These are phyloP conservation scores for Globisporangium rhizosaccharum DNA, from an alignment of 352 stramenopile genomes.

Conservation along the genomic window DNA sequence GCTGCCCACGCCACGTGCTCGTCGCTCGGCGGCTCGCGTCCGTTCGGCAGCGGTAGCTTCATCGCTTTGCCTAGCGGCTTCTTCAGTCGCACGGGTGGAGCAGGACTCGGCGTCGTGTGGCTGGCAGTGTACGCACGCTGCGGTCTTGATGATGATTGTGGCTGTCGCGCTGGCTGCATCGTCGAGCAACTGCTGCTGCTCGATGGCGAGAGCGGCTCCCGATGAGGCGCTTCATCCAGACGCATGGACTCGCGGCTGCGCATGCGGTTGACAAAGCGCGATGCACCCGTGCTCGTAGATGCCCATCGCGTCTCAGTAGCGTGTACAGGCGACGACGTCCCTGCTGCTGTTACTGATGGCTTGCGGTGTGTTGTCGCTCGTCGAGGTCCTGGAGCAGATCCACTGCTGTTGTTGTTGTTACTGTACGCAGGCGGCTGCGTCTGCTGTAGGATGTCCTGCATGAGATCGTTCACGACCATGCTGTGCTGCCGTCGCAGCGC, in stretches of 20 bases:
- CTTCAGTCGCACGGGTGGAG: background rate
- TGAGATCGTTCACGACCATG: conserved; percentile 48
- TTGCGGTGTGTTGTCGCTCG: background rate
- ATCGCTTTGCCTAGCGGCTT: background rate
- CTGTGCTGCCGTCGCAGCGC: conserved; percentile 47
- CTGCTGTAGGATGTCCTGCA: conserved; percentile 38
- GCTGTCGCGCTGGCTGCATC: background rate
- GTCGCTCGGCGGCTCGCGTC: conserved; percentile 15
- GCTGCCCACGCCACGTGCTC: conserved; percentile 55
- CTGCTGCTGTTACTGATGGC: background rate
- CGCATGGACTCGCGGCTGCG: conserved; percentile 7
- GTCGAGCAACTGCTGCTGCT: conserved; percentile 3
- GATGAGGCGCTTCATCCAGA: background rate
- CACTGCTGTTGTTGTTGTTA: background rate
- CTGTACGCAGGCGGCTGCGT: conserved; percentile 9
- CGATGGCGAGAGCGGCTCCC: background rate
- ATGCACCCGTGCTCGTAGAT: background rate
- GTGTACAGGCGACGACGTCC: too few species aligned
- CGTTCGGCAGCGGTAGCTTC: conserved; percentile 9
- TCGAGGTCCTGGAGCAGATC: background rate
- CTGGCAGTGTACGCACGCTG: too few species aligned
- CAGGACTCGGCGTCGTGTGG: too few species aligned
- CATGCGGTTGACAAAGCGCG: conserved; percentile 14
- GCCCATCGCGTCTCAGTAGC: background rate
- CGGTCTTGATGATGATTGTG: conserved; percentile 3